Conservation (phyloP, 441 rosid species). For the Syzygium syzygioides region DNA sequence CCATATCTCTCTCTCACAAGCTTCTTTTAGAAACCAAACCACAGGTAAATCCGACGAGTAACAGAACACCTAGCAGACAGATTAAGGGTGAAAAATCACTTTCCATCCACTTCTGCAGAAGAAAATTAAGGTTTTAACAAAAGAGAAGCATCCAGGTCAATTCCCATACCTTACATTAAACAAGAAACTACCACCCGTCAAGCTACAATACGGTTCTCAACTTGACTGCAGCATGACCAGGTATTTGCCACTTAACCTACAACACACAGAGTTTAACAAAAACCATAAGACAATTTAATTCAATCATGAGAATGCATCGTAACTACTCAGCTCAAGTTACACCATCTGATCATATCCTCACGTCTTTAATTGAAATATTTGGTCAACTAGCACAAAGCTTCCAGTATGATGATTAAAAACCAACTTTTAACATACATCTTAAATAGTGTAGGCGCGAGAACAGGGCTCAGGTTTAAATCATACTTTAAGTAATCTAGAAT, state of each 20-base stretch:
- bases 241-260: slow-evolving; percentile 24
- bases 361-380: background rate
- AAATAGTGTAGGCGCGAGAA: background rate
- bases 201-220: slow-evolving; percentile 38
- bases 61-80: background rate
- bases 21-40: slow-evolving; percentile 44
- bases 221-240: slow-evolving; percentile 59
- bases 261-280: background rate
- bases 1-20: slow-evolving; percentile 27
- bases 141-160: background rate
- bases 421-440: background rate
- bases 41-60: slow-evolving; percentile 43
- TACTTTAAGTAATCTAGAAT: background rate
- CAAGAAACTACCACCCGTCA: slow-evolving; percentile 54
- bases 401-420: background rate
- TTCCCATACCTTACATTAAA: slow-evolving; percentile 47
- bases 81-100: background rate
- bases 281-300: background rate
- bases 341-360: background rate
- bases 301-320: background rate
- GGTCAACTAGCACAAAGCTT: background rate
- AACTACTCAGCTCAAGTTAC: background rate
- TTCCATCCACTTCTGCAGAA: background rate
- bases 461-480: background rate
- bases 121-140: background rate